These are phyloP conservation scores for Phytophthora ohioensis DNA, from an alignment of 352 stramenopile genomes.

Conservation along the genomic window DNA sequence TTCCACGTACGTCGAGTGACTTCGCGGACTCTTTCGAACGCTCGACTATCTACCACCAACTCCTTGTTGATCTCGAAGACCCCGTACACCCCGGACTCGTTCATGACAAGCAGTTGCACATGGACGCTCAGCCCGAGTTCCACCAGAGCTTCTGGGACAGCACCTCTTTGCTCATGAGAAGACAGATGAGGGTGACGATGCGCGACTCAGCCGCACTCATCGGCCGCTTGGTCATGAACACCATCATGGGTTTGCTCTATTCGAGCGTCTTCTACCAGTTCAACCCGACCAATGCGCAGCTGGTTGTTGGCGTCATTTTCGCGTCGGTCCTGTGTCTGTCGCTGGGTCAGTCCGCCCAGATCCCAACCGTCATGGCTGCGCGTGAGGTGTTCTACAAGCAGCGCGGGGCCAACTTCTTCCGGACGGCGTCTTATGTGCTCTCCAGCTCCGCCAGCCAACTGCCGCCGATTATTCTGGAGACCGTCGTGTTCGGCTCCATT, in stretches of 20 bases:
- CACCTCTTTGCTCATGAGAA: conserved; percentile 6
- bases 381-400: conserved; percentile 45
- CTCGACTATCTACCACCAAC: conserved; percentile 36
- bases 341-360: conserved; percentile 57
- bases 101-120: conserved; percentile 35
- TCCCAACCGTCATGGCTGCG: conserved; percentile 58
- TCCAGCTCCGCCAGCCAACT: conserved; percentile 12
- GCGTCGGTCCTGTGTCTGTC: conserved; percentile 67
- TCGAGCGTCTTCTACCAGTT: conserved; percentile 38
- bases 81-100: conserved; percentile 20
- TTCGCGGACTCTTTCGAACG: conserved; percentile 33
- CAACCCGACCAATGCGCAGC: conserved; percentile 26
- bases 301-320: conserved; percentile 71
- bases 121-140: conserved; percentile 18
- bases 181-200: conserved; percentile 13
- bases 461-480: conserved; percentile 17
- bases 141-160: conserved; percentile 22
- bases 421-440: conserved; percentile 16
- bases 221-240: conserved; percentile 51
- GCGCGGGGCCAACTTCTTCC: conserved; percentile 19
- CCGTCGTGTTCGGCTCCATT: conserved; percentile 62
- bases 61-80: conserved; percentile 28
- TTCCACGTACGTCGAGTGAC: conserved; percentile 14
- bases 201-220: conserved; percentile 26
- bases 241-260: conserved; percentile 43